These are phyloP conservation scores for Sutorius australiensis DNA, from an alignment of 768 basidiomycete genomes.

Conservation along the genomic window DNA sequence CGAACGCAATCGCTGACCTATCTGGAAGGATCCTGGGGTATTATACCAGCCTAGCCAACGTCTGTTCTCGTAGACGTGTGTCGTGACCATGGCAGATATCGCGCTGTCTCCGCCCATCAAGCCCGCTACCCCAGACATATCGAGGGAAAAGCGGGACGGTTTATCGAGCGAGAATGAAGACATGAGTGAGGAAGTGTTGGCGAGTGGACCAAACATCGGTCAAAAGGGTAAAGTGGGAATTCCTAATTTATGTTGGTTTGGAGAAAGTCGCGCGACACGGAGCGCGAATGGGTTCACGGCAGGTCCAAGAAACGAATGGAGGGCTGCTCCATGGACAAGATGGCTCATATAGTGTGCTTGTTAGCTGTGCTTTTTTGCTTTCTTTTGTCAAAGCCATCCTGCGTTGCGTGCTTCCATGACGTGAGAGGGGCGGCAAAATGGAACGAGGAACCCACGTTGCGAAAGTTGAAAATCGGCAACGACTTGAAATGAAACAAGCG, in stretches of 20 bases:
- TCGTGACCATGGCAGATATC: conserved; percentile 26
- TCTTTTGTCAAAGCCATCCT: too few relatives aligned
- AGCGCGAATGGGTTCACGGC: not conserved
- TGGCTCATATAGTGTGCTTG: too few relatives aligned
- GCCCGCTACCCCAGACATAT: conserved; percentile 23
- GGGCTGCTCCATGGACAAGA: not conserved
- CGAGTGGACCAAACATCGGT: too few relatives aligned
- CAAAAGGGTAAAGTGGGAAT: too few relatives aligned
- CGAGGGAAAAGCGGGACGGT: conserved; percentile 14
- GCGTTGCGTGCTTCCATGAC: too few relatives aligned
- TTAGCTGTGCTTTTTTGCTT: not conserved
- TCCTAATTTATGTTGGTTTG: not conserved
- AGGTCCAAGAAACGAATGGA: not conserved
- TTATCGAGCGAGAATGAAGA: not conserved
- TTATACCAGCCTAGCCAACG: conserved; percentile 37
- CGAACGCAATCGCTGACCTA: conserved; percentile 19
- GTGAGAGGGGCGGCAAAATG: too few relatives aligned
- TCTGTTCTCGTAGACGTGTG: conserved; percentile 24
- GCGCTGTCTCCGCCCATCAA: conserved; percentile 34
- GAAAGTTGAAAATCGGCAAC: too few relatives aligned
- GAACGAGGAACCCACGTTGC: too few relatives aligned
- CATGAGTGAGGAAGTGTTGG: not conserved
- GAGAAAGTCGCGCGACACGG: not conserved
- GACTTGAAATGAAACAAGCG: too few relatives aligned
- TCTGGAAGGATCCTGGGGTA: conserved; percentile 30